These are phyloP conservation scores for Phyllosticta citrichinensis DNA, from an alignment of 2,329 filamentous ascomycete genomes.

Conservation along the genomic window DNA sequence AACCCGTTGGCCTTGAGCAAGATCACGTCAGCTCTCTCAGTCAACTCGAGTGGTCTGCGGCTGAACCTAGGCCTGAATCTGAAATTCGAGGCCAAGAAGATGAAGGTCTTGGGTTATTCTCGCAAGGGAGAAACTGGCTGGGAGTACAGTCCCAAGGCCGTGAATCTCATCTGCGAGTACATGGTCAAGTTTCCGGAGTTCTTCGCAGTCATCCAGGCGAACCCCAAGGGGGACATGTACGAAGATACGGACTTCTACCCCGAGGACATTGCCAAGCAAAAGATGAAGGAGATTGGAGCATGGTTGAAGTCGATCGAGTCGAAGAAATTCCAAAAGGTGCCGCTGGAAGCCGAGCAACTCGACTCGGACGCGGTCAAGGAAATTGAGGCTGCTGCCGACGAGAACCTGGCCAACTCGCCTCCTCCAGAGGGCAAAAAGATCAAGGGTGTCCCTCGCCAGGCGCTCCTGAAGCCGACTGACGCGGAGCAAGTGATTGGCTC, in stretches of 20 bases:
- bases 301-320: constrained; percentile 91
- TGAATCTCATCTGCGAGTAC: constrained; percentile 73
- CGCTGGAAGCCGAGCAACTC: constrained; percentile 89
- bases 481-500: constrained; percentile 86
- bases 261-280: constrained; percentile 58
- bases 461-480: constrained; percentile 84
- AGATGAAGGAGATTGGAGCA: constrained; percentile 84
- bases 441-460: constrained; percentile 72
- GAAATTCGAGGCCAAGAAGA: constrained; percentile 91
- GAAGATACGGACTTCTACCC: constrained; percentile 80
- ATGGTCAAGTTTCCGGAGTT: constrained; percentile 95
- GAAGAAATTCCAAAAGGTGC: constrained; percentile 90
- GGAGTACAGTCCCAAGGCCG: constrained; percentile 85
- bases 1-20: constrained; percentile 87
- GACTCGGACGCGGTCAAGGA: constrained; percentile 80
- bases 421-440: constrained; percentile 57
- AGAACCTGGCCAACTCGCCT: constrained; percentile 42
- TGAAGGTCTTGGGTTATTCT: constrained; percentile 93
- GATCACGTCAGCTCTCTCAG: constrained; percentile 87
- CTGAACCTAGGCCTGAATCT: constrained; percentile 90
- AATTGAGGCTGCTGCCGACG: constrained; percentile 68
- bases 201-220: constrained; percentile 75
- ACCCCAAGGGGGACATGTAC: constrained; percentile 77
- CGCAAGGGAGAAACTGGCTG: constrained; percentile 77
- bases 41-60: constrained; percentile 69